These are phyloP conservation scores for Leccinum subrobustum DNA, from an alignment of 1,284 basidiomycete genomes.

Conservation along the genomic window DNA sequence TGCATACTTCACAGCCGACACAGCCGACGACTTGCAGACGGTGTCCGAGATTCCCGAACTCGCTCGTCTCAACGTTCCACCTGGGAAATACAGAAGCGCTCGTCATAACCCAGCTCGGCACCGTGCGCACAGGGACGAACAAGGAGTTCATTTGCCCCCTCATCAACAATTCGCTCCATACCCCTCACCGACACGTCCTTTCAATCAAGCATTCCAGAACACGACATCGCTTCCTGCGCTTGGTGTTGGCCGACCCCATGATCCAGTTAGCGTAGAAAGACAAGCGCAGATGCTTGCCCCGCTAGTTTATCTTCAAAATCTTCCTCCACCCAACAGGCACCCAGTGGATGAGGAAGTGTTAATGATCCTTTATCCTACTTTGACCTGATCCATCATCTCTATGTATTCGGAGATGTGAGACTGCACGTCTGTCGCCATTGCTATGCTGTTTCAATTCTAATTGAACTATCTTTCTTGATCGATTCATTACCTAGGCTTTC, in stretches of 20 bases:
- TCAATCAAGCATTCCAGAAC: slow-evolving; percentile 13
- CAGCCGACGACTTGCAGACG: slow-evolving; percentile 52
- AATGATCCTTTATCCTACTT: slow-evolving; percentile 45
- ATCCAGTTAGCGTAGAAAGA: slow-evolving; percentile 10
- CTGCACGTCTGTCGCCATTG: slow-evolving; percentile 6
- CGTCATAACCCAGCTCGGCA: slow-evolving; percentile 41
- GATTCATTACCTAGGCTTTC: slow-evolving; percentile 9
- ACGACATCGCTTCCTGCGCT: slow-evolving; percentile 1
- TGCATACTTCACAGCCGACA: slow-evolving; percentile 68
- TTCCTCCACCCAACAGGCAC: slow-evolving; percentile 48
- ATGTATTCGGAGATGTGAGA: neutral
- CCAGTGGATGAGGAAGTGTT: slow-evolving; percentile 61
- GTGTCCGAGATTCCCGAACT: slow-evolving; percentile 60
- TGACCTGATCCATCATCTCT: slow-evolving; percentile 25
- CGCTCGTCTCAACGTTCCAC: slow-evolving; percentile 51
- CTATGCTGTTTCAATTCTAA: slow-evolving; percentile 10
- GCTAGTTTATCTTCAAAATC: slow-evolving; percentile 50
- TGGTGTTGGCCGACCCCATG: slow-evolving; percentile 3
- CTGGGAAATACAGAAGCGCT: slow-evolving; percentile 62
- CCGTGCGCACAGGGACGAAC: slow-evolving; percentile 27
- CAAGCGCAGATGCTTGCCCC: slow-evolving; percentile 46
- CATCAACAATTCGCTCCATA: slow-evolving; percentile 34
- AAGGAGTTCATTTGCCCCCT: slow-evolving; percentile 10
- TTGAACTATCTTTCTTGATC: slow-evolving; percentile 9
- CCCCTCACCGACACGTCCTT: slow-evolving; percentile 28